Evolutionary conservation across 164 flowering plant genomes (phyloP), one percentile per base, ranked within the genome.

Genomic region (Amborella trichopoda): DNA sequence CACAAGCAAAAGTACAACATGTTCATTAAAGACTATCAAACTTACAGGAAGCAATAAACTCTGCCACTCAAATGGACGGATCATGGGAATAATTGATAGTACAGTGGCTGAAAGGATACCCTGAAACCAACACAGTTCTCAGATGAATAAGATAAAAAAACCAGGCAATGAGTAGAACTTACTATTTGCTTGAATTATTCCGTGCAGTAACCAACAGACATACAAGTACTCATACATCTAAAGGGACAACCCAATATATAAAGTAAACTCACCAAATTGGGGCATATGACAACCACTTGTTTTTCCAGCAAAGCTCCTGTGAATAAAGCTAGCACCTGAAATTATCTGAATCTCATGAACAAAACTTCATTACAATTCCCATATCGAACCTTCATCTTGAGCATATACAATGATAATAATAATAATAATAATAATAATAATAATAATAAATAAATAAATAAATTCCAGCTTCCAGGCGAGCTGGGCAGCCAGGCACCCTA

Each of bases 31-130:
- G 24, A 14, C 24, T 24, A 21, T 20, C 17, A 26, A 62, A 65
- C 90, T 75, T 70, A 91, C 96, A 6, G 99, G 93, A 42, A 91
- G 82, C 51, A 81, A 53, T 44, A 91, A 70, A 65, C 99, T 80
- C 61, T 91, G 99, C 99, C 99, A 91, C 54, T 78, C 71, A 68
- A 84, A 91, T 56, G 99, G 99, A 42, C 80, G 83, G 62, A 91
- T 87, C 70, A 91, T 62, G 26, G 99, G 96, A 64, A 84, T 65
- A 41, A 84, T 56, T 51, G 96, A 87, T 37, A 87, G 60, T 41
- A 84, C 82, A 26, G 50, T 49, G 32, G 99, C 95, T 21, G 95
- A 78, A 28, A 91, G 66, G 44, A 91, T 63, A 55, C 96, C 99
- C 99, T 91, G 85, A 74, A 77, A 2, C 37, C 4, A 54, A 28